Percentiles rank a stretch among this genome's conserved stretches.
Evolutionary conservation across 352 stramenopile genomes (phyloP).

Genomic region (Blastocystis sp.): DNA sequence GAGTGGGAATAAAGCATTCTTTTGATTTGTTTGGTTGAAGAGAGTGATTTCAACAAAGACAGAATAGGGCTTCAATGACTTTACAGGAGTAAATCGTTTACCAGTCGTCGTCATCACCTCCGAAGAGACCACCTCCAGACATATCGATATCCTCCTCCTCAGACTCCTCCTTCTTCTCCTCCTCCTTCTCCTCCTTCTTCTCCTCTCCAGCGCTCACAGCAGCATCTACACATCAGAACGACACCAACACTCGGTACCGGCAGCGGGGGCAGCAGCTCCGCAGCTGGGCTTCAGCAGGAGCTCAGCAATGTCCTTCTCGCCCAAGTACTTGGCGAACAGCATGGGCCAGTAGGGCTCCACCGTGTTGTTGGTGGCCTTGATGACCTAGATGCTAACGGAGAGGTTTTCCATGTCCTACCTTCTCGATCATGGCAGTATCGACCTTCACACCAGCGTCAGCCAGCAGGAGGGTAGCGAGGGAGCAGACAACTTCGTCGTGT

Average conservation of each 20-base stretch:
- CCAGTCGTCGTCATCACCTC: slow-evolving; percentile 53
- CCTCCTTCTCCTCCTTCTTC: slow-evolving; percentile 66
- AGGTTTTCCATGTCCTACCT: not conserved
- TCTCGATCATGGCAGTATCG: slow-evolving; percentile 5
- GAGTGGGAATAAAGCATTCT: slow-evolving; percentile 85
- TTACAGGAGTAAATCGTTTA: not conserved
- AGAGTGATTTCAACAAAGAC: slow-evolving; percentile 8
- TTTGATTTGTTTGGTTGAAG: not conserved
- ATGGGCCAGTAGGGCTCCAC: slow-evolving; percentile 77
- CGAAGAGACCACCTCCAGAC: slow-evolving; percentile 20
- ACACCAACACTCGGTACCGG: slow-evolving; percentile 28
- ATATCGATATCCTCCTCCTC: slow-evolving; percentile 48
- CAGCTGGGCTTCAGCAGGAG: slow-evolving; percentile 63
- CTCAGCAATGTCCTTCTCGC: slow-evolving; percentile 66
- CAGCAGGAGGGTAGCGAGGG: slow-evolving; percentile 21
- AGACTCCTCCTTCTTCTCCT: slow-evolving; percentile 64
- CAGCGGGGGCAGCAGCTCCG: slow-evolving; percentile 63
- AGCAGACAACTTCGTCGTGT: slow-evolving; percentile 31
- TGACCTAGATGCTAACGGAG: slow-evolving; percentile 41
- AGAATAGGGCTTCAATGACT: not conserved
- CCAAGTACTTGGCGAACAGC: slow-evolving; percentile 73
- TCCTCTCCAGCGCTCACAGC: slow-evolving; percentile 58
- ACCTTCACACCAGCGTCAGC: slow-evolving; percentile 29
- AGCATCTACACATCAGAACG: not conserved
- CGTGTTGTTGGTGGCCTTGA: slow-evolving; percentile 65